Conservation (phyloP, 768 basidiomycete genomes). For the Steccherinum ochraceum region DNA sequence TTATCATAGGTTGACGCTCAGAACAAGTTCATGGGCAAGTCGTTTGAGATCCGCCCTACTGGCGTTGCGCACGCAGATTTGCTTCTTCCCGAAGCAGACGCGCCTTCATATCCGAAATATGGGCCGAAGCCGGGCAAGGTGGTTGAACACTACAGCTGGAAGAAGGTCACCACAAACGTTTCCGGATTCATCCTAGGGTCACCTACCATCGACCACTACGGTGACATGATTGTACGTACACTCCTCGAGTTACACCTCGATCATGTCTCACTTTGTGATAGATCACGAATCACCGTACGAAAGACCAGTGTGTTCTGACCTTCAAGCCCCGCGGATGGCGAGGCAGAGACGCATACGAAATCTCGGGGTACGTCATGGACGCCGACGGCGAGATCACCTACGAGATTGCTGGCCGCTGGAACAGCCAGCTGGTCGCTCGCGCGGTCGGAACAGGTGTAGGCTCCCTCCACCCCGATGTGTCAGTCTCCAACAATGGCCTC, state of each 20-base stretch:
- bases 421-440: constrained; percentile 87
- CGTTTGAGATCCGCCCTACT: constrained; percentile 93
- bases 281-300: constrained; percentile 87
- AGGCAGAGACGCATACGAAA: constrained; percentile 87
- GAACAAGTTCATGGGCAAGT: constrained; percentile 94
- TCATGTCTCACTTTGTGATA: constrained; percentile 18
- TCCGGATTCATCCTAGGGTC: constrained; percentile 90
- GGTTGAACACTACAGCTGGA: constrained; percentile 91
- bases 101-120: constrained; percentile 49
- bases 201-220: constrained; percentile 59
- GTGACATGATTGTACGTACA: constrained; percentile 80
- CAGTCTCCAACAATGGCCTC: constrained; percentile 35
- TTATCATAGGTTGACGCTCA: constrained; percentile 80
- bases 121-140: constrained; percentile 49
- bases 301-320: constrained; percentile 80
- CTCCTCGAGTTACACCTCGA: constrained; percentile 1
- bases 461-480: constrained; percentile 66
- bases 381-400: constrained; percentile 58
- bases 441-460: constrained; percentile 51
- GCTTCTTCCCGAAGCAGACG: constrained; percentile 62
- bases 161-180: constrained; percentile 87
- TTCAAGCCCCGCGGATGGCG: constrained; percentile 98
- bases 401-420: constrained; percentile 95
- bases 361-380: constrained; percentile 78
- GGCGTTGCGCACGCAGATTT: constrained; percentile 90